Percentiles rank a stretch among this genome's conserved stretches.
Conservation (phyloP, 2,329 filamentous ascomycete genomes). For the Sporothrix mexicana region DNA sequence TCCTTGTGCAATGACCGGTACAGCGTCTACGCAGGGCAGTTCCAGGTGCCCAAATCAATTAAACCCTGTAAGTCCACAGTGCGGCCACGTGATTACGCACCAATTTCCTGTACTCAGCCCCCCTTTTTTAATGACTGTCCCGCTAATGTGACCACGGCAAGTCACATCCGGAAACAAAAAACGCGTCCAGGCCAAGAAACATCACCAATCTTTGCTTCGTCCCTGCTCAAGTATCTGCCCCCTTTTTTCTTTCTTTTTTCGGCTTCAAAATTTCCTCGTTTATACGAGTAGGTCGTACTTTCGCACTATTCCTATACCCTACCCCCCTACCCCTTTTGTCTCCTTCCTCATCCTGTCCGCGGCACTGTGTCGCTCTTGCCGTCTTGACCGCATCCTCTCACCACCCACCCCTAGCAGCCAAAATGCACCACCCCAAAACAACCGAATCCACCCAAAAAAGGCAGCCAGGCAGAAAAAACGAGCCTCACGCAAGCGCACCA, state of each 20-base stretch:
- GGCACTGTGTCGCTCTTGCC: conserved; percentile 15
- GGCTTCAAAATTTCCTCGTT: neutral
- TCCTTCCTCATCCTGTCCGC: neutral
- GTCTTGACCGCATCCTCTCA: neutral
- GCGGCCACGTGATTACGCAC: neutral
- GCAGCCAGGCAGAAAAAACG: conserved; percentile 26
- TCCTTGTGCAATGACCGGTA: neutral
- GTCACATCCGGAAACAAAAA: neutral
- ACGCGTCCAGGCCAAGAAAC: neutral
- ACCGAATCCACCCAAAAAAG: conserved; percentile 17
- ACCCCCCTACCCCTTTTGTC: neutral
- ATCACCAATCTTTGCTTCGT: conserved; percentile 25
- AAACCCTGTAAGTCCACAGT: neutral
- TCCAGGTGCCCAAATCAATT: neutral
- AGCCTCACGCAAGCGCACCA: neutral
- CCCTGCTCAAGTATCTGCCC: neutral
- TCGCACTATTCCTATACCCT: neutral
- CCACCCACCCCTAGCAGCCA: neutral
- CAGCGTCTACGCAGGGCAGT: conserved; percentile 16
- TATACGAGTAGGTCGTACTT: neutral
- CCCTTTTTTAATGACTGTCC: too few relatives aligned
- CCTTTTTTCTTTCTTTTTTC: conserved; percentile 22
- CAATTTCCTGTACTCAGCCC: neutral
- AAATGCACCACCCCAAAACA: neutral
- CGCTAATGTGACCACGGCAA: neutral